phyloP scores from a whole-genome alignment of 1,284 basidiomycete genomes.

The Rhodotorula sp. region DNA sequence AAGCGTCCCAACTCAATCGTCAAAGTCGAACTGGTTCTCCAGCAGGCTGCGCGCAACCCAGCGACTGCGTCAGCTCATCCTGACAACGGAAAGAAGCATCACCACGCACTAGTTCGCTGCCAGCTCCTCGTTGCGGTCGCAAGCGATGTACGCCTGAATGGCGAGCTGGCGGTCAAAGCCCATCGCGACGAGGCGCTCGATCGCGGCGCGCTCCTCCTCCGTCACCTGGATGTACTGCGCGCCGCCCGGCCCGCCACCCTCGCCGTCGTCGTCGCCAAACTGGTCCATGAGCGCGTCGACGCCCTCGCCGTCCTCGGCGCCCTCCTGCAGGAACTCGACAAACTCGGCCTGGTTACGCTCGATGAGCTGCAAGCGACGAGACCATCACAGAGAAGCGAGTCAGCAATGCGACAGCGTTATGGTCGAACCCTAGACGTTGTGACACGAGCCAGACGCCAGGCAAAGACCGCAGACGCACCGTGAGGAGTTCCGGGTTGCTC shows the following conservation, averaged over 20 bases:
- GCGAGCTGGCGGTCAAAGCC: constrained; percentile 73
- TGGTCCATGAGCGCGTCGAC: constrained; percentile 37
- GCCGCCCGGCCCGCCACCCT: constrained; percentile 19
- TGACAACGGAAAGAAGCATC: not conserved
- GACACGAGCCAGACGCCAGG: not conserved
- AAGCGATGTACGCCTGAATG: constrained; percentile 78
- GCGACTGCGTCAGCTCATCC: not conserved
- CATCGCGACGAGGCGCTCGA: constrained; percentile 79
- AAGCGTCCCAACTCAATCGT: constrained; percentile 13
- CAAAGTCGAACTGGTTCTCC: constrained; percentile 31
- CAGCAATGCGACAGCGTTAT: too few species aligned
- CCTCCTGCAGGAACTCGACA: constrained; percentile 45
- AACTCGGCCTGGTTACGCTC: constrained; percentile 46
- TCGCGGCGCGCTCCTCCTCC: constrained; percentile 78
- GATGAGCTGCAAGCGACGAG: constrained; percentile 28
- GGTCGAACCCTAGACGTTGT: too few species aligned
- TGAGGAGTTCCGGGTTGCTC: constrained; percentile 67
- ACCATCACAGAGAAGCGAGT: not conserved
- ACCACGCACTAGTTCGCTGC: constrained; percentile 71
- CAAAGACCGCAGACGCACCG: constrained; percentile 20
- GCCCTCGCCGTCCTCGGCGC: constrained; percentile 42
- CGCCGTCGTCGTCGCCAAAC: constrained; percentile 34
- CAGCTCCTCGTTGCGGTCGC: constrained; percentile 92
- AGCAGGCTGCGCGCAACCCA: constrained; percentile 8
- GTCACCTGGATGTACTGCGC: constrained; percentile 73